Evolutionary conservation across 805 yeast genomes (phyloP).

Genomic region (Saturnispora zaruensis): DNA sequence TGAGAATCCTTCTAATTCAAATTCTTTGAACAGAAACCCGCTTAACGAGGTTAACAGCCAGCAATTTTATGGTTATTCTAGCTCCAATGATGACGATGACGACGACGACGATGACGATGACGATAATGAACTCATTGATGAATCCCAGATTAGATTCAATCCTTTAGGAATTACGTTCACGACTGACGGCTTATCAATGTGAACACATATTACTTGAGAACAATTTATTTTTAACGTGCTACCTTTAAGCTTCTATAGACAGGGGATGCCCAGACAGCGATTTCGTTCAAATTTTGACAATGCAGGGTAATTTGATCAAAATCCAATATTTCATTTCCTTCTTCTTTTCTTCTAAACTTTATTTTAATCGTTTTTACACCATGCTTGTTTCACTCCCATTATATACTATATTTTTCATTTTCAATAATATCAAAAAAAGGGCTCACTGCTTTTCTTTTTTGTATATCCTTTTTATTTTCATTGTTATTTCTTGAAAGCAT

Average conservation of each 20-base stretch:
- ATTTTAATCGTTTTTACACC: neutral
- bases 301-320: neutral
- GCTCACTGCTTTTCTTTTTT: neutral
- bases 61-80: constrained; percentile 19
- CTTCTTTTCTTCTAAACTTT: neutral
- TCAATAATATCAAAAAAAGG: neutral
- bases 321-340: neutral
- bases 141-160: constrained; percentile 11
- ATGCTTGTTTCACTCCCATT: neutral
- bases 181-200: neutral
- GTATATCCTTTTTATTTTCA: neutral
- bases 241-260: neutral
- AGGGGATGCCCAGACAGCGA: neutral
- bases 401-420: neutral
- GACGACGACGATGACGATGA: constrained; percentile 11
- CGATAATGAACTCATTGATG: constrained; percentile 12
- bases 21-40: neutral
- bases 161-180: constrained; percentile 15
- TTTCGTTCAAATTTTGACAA: neutral
- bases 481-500: neutral
- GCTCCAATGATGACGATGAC: constrained; percentile 16
- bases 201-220: neutral
- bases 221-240: neutral
- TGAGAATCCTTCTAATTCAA: neutral
- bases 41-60: constrained; percentile 10